Evolutionary conservation across 1,284 basidiomycete genomes (phyloP).

Genomic region (Trichosporon asahii): DNA sequence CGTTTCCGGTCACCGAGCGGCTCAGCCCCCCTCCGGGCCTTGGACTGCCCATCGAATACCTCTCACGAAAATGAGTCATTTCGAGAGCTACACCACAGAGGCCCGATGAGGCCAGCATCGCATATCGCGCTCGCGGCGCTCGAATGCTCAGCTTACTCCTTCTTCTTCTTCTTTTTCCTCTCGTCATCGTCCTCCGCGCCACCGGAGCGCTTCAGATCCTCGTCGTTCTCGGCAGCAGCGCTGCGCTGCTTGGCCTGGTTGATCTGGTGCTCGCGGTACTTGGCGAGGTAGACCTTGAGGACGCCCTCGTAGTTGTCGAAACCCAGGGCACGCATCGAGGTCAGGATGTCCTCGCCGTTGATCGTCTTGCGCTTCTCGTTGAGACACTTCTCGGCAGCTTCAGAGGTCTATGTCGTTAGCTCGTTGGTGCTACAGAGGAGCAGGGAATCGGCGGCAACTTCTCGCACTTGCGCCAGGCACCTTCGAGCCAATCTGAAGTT

Average conservation of each 20-base stretch:
- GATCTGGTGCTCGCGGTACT: conserved; percentile 63
- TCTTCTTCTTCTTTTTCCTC: conserved; percentile 24
- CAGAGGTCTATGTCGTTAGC: conserved; percentile 37
- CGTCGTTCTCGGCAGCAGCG: conserved; percentile 20
- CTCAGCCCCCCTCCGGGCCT: too few relatives aligned
- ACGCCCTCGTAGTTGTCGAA: conserved; percentile 85
- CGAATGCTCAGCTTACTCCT: conserved; percentile 3
- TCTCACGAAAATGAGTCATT: too few relatives aligned
- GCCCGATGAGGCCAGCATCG: neutral
- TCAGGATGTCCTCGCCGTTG: conserved; percentile 87
- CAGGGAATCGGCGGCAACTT: too few relatives aligned
- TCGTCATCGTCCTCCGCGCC: conserved; percentile 22
- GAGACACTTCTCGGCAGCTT: conserved; percentile 84
- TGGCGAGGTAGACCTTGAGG: conserved; percentile 91
- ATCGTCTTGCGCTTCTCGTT: conserved; percentile 94
- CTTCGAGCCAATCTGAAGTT: too few relatives aligned
- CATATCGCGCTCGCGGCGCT: neutral
- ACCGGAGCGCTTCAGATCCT: conserved; percentile 27
- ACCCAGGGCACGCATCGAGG: conserved; percentile 82
- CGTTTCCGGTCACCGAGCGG: too few relatives aligned
- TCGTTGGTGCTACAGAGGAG: too few relatives aligned
- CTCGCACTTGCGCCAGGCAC: too few relatives aligned
- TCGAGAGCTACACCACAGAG: too few relatives aligned
- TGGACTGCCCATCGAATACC: too few relatives aligned
- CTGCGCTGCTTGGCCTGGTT: conserved; percentile 26